phyloP scores from a whole-genome alignment of 1,284 basidiomycete species.

The Hemileia vastatrix region DNA sequence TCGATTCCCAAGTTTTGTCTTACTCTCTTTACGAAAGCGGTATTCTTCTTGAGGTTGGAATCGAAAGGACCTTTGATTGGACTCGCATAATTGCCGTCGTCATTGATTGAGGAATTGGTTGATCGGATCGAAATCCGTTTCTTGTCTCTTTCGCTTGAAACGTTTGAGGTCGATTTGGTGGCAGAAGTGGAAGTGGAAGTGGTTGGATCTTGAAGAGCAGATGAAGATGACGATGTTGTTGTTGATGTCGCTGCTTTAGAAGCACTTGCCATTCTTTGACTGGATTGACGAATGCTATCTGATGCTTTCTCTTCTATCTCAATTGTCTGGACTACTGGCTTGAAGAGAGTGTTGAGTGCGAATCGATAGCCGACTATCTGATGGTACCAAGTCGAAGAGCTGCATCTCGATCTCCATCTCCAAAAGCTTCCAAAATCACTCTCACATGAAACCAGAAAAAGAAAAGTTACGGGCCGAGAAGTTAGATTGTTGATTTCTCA shows the following conservation, averaged over 20 bases:
- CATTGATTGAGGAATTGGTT: conserved; percentile 26
- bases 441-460: no score
- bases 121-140: conserved; percentile 29
- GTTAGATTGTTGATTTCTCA: no score
- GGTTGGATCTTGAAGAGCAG: not conserved
- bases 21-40: conserved; percentile 38
- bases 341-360: no score
- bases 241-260: not conserved
- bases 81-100: not conserved
- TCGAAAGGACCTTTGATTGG: conserved; percentile 28
- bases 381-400: no score
- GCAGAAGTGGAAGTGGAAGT: not conserved
- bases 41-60: conserved; percentile 41
- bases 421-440: no score
- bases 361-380: no score
- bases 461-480: no score
- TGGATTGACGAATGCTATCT: no score
- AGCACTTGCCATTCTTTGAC: no score
- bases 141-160: conserved; percentile 31
- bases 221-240: not conserved
- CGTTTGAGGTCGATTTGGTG: not conserved
- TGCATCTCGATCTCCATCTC: no score
- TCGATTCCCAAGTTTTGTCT: conserved; percentile 35
- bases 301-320: no score
- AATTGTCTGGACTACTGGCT: no score